phyloP scores from a whole-genome alignment of 2,329 filamentous ascomycete genomes.

The Orbilia javanica region DNA sequence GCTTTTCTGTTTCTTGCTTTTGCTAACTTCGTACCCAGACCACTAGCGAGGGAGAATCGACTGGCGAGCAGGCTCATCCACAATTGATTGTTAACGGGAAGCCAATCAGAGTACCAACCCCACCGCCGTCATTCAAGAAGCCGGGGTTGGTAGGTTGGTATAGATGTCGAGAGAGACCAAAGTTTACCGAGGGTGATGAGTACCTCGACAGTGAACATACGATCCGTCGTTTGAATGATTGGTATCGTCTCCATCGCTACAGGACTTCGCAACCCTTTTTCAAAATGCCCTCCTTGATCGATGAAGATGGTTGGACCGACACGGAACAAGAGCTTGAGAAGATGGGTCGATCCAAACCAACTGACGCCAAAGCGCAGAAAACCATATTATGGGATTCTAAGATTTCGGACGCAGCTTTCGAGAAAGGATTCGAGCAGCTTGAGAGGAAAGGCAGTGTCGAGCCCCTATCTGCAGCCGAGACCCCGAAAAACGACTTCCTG shows the following conservation, averaged over 20 bases:
- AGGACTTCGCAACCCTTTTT: constrained; percentile 34
- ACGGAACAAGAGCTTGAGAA: constrained; percentile 51
- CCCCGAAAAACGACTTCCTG: constrained; percentile 30
- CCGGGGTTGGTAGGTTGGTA: constrained; percentile 52
- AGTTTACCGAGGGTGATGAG: constrained; percentile 40
- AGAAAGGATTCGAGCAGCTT: constrained; percentile 51
- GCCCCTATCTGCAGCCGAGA: constrained; percentile 43
- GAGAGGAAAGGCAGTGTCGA: constrained; percentile 49
- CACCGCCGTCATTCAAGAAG: constrained; percentile 43
- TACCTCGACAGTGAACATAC: constrained; percentile 38
- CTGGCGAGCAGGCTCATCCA: constrained; percentile 1
- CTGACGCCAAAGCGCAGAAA: constrained; percentile 36
- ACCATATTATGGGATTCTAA: constrained; percentile 43
- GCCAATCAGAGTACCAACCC: constrained; percentile 35
- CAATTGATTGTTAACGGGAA: constrained; percentile 40
- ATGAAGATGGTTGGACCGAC: constrained; percentile 51
- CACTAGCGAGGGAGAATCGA: constrained; percentile 41
- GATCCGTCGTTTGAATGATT: constrained; percentile 47
- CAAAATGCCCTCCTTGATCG: constrained; percentile 6
- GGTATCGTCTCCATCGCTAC: constrained; percentile 41
- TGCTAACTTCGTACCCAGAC: constrained; percentile 27
- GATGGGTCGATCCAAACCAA: constrained; percentile 41
- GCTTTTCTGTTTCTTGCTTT: background rate
- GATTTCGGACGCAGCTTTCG: constrained; percentile 51
- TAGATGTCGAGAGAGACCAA: constrained; percentile 35